Base-by-base conservation (phyloP, 768 basidiomycete species). In the Trametes coccinea region DNA sequence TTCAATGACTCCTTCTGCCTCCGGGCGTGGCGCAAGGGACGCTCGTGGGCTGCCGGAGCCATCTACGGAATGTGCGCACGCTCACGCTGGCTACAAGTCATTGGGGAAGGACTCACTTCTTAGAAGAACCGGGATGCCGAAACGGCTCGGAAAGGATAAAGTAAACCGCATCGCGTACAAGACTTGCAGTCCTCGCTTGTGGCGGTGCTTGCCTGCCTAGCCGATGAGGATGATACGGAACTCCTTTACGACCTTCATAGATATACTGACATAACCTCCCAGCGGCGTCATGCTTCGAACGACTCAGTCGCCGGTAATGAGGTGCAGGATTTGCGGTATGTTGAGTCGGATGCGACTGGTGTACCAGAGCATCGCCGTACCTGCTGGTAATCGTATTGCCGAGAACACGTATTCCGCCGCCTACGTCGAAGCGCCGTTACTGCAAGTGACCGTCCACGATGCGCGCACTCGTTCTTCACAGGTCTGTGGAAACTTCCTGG, bases 381-480 rank as follows among this genome's bases (percentile, higher is more conserved):
- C 17, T 50, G 34, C 47, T n/a, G 55, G 47, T 51, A 49, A 61
- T 45, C 47, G 39, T 51, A 51, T 56, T 34, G 41, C 60, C 54
- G 60, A 33, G 33, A 34, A 53, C 56, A 47, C 50, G 39, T 45
- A 52, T 45, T 62, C 61, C 56, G 61, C 37, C 34, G 5, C 5
- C 6, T 39, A 45, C 48, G 50, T 62, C 61, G 61, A 57, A 56
- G 61, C 61, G 61, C 61, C 56, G 54, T 51, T 22, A 48, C 41
- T 49, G 60, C 60, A 62, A 57, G 55, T 62, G 61, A 62, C 61
- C 62, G 49, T 37, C 62, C 52, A 58, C 61, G 60, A 31, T 44
- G 47, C 54, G 48, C 16, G 54, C 44, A 22, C 44, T 53, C 29
- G 48, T 55, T 48, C 48, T 51, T 48, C 52, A 50, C 50, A 55